These are phyloP conservation scores for Cyclotella atomus DNA, from an alignment of 108 stramenopile genomes.

Conservation along the genomic window DNA sequence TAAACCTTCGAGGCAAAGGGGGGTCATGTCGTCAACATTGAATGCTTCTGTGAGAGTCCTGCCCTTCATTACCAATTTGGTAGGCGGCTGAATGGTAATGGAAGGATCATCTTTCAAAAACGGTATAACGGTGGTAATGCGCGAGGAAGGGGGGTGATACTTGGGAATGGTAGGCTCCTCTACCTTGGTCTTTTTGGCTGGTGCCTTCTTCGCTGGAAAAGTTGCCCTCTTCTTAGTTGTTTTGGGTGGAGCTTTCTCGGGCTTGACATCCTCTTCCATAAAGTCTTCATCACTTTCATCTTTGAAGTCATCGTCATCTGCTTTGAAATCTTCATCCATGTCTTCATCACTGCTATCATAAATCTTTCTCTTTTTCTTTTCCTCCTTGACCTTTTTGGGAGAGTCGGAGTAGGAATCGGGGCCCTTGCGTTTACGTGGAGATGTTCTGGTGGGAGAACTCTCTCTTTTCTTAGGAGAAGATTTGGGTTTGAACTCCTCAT, in stretches of 20 bases:
- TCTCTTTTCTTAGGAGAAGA: neutral
- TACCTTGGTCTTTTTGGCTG: slow-evolving; percentile 21
- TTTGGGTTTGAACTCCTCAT: neutral
- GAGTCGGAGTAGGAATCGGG: neutral
- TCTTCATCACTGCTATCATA: neutral
- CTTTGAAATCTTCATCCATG: neutral
- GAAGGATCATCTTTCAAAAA: slow-evolving; percentile 6
- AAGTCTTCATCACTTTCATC: slow-evolving; percentile 19
- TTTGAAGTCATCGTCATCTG: slow-evolving; percentile 4
- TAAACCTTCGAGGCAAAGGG: slow-evolving; percentile 42
- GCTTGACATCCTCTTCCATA: neutral
- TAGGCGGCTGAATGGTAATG: neutral
- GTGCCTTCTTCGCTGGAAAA: neutral
- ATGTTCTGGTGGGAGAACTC: neutral
- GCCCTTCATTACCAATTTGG: slow-evolving; percentile 3
- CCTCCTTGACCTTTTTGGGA: neutral
- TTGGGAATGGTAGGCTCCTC: slow-evolving; percentile 17
- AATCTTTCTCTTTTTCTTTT: neutral
- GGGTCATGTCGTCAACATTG: slow-evolving; percentile 18
- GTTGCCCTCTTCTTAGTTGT: slow-evolving; percentile 5
- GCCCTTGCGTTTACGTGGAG: neutral
- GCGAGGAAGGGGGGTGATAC: slow-evolving; percentile 42
- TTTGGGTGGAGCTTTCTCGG: slow-evolving; percentile 22
- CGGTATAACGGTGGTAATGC: slow-evolving; percentile 23
- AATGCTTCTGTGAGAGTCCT: neutral